phyloP scores from a whole-genome alignment of 192 early-diverging fungal genomes.

The Chytriomyces sp. region DNA sequence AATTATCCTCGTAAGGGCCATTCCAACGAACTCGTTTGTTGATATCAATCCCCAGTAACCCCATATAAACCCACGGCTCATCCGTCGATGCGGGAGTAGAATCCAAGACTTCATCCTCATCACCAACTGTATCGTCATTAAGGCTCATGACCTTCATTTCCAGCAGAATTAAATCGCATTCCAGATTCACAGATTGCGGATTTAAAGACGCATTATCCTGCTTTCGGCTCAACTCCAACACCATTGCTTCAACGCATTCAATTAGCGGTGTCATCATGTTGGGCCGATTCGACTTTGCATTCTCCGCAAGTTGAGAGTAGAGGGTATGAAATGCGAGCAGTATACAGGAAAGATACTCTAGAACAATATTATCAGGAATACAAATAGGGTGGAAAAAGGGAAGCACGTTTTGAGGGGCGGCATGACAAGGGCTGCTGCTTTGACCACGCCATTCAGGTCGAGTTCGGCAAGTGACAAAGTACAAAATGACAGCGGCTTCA shows the following conservation, averaged over 20 bases:
- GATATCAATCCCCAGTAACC: constrained; percentile 5
- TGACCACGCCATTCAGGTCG: background rate
- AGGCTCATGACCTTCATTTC: background rate
- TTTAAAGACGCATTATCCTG: background rate
- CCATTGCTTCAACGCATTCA: constrained; percentile 14
- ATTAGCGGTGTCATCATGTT: background rate
- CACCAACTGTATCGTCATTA: background rate
- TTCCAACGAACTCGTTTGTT: constrained; percentile 2
- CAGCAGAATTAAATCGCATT: background rate
- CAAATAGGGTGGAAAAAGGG: too few species aligned
- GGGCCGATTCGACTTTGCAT: background rate
- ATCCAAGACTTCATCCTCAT: too few species aligned
- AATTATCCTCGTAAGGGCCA: background rate
- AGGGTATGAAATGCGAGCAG: background rate
- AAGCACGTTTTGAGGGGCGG: too few species aligned
- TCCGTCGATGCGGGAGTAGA: background rate
- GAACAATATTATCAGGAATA: too few species aligned
- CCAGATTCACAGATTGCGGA: background rate
- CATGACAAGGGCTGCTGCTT: background rate
- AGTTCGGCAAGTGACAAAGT: constrained; percentile 18
- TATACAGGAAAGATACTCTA: background rate
- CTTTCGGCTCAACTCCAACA: background rate
- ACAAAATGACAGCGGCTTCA: constrained; percentile 13
- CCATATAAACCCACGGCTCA: constrained; percentile 24
- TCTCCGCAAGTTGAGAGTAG: background rate